These are phyloP conservation scores for Polyporus arcularius DNA, from an alignment of 768 basidiomycete species.

Conservation along the genomic window DNA sequence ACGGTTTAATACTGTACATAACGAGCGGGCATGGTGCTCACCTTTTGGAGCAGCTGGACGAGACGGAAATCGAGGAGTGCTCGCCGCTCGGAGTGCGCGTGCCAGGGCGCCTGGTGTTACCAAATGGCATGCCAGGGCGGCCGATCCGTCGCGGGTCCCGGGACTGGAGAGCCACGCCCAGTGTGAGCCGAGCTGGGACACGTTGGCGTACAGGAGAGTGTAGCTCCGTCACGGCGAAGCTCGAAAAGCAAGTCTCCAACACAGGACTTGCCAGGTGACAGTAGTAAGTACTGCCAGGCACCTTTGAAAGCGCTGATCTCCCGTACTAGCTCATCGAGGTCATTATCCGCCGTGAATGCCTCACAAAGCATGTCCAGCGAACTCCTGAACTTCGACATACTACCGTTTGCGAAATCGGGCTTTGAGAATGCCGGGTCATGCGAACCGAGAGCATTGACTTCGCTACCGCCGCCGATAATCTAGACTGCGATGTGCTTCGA, in stretches of 20 bases:
- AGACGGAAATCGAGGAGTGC: not conserved
- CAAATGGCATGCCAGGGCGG: not conserved
- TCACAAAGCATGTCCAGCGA: slow-evolving; percentile 22
- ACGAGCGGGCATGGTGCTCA: not conserved
- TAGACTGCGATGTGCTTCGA: slow-evolving; percentile 21
- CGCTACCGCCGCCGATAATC: slow-evolving; percentile 25
- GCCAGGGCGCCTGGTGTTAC: not conserved
- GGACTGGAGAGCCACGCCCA: not conserved
- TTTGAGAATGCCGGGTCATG: slow-evolving; percentile 19
- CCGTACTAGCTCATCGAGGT: slow-evolving; percentile 24
- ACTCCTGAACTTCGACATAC: slow-evolving; percentile 18
- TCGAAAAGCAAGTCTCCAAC: slow-evolving; percentile 36
- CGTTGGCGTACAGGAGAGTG: not conserved
- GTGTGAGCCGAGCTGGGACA: not conserved
- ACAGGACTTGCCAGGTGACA: slow-evolving; percentile 32
- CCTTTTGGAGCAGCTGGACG: not conserved
- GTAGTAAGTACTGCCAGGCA: slow-evolving; percentile 27
- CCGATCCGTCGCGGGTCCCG: not conserved
- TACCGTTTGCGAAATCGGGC: slow-evolving; percentile 12
- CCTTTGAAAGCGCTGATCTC: slow-evolving; percentile 31
- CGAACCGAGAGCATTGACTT: slow-evolving; percentile 23
- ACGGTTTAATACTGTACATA: not conserved
- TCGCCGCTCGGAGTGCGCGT: not conserved
- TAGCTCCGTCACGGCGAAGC: slow-evolving; percentile 14
- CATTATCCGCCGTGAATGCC: slow-evolving; percentile 24